A percentile compares a stretch with the other conserved stretches of the same genome.
These are phyloP conservation scores for Aegilops sharonensis DNA, from an alignment of 176 grass and related monocot genomes.

Conservation along the genomic window DNA sequence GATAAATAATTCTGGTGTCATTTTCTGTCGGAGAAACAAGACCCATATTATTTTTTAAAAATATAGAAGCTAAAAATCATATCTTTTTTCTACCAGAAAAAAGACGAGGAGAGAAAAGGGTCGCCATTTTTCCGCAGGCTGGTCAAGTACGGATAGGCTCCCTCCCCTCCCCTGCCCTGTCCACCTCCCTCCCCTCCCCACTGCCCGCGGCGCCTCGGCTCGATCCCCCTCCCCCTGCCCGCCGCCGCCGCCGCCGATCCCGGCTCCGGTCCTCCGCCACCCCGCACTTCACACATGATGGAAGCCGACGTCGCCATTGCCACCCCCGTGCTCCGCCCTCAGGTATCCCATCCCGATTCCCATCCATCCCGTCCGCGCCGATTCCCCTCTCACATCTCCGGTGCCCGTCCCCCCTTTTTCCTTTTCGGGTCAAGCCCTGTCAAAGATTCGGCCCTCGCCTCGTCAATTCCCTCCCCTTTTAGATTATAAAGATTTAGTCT, in stretches of 20 bases:
- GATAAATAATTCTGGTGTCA: too few species aligned
- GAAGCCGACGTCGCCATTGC: not conserved
- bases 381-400: not conserved
- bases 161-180: not conserved
- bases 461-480: not conserved
- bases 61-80: not conserved
- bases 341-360: not conserved
- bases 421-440: not conserved
- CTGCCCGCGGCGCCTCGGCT: not conserved
- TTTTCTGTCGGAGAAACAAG: too few species aligned
- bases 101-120: not conserved
- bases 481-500: not conserved
- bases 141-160: not conserved
- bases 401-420: not conserved
- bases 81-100: not conserved
- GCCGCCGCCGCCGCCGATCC: not conserved
- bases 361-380: not conserved
- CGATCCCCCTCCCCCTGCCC: not conserved
- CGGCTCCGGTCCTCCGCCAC: not conserved
- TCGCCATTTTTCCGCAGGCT: not conserved
- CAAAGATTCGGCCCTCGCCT: not conserved
- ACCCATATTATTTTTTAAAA: too few species aligned
- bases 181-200: not conserved
- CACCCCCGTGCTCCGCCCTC: not conserved
- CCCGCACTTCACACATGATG: not conserved